Conservation (phyloP, 495 filamentous ascomycete genomes). For the Trichocladium uniseriatum region DNA sequence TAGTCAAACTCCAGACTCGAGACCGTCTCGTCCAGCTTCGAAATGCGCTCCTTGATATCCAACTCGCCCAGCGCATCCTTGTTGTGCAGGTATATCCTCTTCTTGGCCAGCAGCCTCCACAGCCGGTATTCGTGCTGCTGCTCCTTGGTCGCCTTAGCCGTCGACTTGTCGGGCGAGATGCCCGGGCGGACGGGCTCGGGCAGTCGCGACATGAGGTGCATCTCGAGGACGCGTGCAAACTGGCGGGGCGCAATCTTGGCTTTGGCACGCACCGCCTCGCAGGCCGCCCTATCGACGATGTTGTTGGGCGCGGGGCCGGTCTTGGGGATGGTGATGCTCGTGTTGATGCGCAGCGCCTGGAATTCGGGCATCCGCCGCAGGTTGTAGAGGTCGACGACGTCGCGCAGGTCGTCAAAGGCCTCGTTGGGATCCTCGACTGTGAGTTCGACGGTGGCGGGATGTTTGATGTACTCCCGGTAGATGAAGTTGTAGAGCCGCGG, state of each 20-base stretch:
- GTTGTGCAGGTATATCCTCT: slow-evolving; percentile 71
- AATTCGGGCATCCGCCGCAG: slow-evolving; percentile 49
- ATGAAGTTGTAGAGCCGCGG: slow-evolving; percentile 72
- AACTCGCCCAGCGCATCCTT: slow-evolving; percentile 68
- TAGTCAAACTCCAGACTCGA: slow-evolving; percentile 76
- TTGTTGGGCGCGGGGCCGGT: slow-evolving; percentile 42
- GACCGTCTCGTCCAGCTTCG: slow-evolving; percentile 73
- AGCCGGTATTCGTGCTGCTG: slow-evolving; percentile 53
- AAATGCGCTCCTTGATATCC: slow-evolving; percentile 62
- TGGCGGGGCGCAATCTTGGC: slow-evolving; percentile 81
- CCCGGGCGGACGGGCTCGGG: slow-evolving; percentile 50
- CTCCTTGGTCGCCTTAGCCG: slow-evolving; percentile 21
- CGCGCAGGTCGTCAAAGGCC: slow-evolving; percentile 82
- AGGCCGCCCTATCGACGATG: slow-evolving; percentile 51
- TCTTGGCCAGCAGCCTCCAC: slow-evolving; percentile 77
- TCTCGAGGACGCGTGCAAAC: slow-evolving; percentile 76
- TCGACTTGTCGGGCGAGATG: slow-evolving; percentile 12
- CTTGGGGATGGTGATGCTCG: slow-evolving; percentile 26
- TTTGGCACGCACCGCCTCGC: slow-evolving; percentile 51
- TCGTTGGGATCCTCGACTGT: slow-evolving; percentile 96
- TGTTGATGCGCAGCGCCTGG: slow-evolving; percentile 43
- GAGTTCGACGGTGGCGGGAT: slow-evolving; percentile 62
- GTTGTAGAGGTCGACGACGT: slow-evolving; percentile 68
- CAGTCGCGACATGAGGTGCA: slow-evolving; percentile 73
- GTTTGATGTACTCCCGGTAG: slow-evolving; percentile 51